Evolutionary conservation across 352 stramenopile species (phyloP).

Genomic region (Phytophthora pisi): DNA sequence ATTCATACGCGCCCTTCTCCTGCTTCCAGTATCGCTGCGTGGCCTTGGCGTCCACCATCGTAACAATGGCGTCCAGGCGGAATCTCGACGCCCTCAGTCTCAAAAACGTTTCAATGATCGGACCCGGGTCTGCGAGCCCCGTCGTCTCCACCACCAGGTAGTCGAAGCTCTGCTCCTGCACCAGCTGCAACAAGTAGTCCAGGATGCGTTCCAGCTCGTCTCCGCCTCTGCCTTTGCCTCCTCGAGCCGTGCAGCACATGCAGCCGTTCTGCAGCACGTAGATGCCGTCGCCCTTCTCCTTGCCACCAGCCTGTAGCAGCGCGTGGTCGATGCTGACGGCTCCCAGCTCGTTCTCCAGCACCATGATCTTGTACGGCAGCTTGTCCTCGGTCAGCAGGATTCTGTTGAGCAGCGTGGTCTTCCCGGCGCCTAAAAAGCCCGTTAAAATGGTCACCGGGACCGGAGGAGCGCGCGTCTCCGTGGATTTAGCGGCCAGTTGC

Average conservation of each 20-base stretch:
- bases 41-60: conserved; percentile 93
- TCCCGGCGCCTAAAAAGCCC: conserved; percentile 94
- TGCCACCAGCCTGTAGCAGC: conserved; percentile 42
- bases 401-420: conserved; percentile 97
- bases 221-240: conserved; percentile 87
- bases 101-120: conserved; percentile 98
- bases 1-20: conserved; percentile 31
- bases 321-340: conserved; percentile 75
- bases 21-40: conserved; percentile 50
- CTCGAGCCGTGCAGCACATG: conserved; percentile 95
- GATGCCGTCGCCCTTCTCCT: conserved; percentile 79
- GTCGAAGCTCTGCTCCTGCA: conserved; percentile 91
- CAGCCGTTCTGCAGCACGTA: conserved; percentile 98
- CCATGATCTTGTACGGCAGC: conserved; percentile 94
- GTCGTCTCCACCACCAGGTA: conserved; percentile 98
- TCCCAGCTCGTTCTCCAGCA: conserved; percentile 92
- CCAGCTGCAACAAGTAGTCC: conserved; percentile 75
- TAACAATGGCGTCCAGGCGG: conserved; percentile 95
- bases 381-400: conserved; percentile 87
- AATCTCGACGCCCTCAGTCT: conserved; percentile 90
- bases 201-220: conserved; percentile 92
- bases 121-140: conserved; percentile 95
- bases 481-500: conserved; percentile 35
- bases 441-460: conserved; percentile 95
- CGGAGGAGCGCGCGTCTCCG: neutral